These are phyloP conservation scores for Hypericum perforatum DNA, from an alignment of 345 rosid genomes.

Conservation along the genomic window DNA sequence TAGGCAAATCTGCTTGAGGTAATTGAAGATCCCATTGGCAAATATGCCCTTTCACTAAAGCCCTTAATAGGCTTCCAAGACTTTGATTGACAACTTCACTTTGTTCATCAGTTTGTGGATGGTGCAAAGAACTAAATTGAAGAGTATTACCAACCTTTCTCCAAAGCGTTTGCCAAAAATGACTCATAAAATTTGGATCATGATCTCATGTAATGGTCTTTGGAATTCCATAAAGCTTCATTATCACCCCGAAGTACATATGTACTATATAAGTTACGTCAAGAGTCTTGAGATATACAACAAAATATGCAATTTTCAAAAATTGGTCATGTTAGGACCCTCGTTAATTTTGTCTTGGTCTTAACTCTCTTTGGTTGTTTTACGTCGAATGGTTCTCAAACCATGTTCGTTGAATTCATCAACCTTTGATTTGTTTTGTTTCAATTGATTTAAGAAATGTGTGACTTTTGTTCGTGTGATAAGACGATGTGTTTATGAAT, in stretches of 20 bases:
- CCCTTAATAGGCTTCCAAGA: background rate
- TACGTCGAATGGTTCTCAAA: too few relatives aligned
- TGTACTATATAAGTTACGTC: background rate
- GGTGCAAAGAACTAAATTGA: background rate
- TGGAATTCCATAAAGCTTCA: background rate
- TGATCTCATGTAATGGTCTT: background rate
- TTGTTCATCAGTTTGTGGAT: background rate
- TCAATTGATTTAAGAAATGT: too few relatives aligned
- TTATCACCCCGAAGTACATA: constrained; percentile 1
- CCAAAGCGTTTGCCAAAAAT: background rate
- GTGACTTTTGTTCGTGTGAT: too few relatives aligned
- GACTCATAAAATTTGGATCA: background rate
- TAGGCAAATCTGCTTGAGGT: background rate
- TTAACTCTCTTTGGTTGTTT: too few relatives aligned
- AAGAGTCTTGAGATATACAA: background rate
- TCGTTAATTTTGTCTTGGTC: too few relatives aligned
- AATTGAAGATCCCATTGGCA: background rate
- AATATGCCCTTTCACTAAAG: background rate
- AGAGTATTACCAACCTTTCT: background rate
- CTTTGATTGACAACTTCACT: too few relatives aligned
- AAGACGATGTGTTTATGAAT: too few relatives aligned
- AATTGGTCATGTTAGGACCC: too few relatives aligned
- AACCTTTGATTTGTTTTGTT: too few relatives aligned
- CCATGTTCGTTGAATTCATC: too few relatives aligned
- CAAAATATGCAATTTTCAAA: background rate